Evolutionary conservation across 2,329 filamentous ascomycete genomes (phyloP).

Genomic region (Mycosphaerelloides madeirae): DNA sequence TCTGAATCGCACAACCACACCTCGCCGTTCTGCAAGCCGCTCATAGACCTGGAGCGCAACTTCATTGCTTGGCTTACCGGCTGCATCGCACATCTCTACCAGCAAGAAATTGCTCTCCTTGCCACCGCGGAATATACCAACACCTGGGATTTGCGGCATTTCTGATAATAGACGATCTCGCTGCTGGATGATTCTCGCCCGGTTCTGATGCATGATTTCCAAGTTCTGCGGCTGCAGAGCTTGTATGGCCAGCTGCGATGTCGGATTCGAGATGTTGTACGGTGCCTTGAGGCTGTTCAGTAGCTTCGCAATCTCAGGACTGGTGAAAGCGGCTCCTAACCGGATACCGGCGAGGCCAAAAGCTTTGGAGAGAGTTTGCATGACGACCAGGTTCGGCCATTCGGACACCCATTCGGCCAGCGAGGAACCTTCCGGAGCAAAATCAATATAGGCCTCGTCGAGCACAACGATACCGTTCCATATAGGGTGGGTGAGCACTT

Average conservation of each 20-base stretch:
- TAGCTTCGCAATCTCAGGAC: constrained; percentile 66
- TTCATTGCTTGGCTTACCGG: constrained; percentile 71
- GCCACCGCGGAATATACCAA: constrained; percentile 78
- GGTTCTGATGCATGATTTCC: constrained; percentile 65
- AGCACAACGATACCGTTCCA: constrained; percentile 95
- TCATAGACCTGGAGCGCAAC: constrained; percentile 78
- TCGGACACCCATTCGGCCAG: constrained; percentile 88
- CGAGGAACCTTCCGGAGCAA: constrained; percentile 71
- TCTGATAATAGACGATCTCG: constrained; percentile 69
- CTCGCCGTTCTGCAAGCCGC: constrained; percentile 73
- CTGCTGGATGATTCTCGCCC: constrained; percentile 66
- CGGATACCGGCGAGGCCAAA: constrained; percentile 94
- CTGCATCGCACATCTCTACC: constrained; percentile 74
- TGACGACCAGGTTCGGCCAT: constrained; percentile 92
- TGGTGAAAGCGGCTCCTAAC: constrained; percentile 78
- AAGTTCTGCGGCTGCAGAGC: constrained; percentile 67
- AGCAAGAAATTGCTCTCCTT: constrained; percentile 82
- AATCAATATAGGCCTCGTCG: constrained; percentile 97
- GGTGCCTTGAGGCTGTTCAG: constrained; percentile 93
- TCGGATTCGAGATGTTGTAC: constrained; percentile 90
- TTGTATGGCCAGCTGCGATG: constrained; percentile 70
- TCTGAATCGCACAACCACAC: constrained; percentile 89
- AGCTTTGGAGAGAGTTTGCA: constrained; percentile 98
- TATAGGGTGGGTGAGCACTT: constrained; percentile 74
- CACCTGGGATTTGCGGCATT: constrained; percentile 68